These are phyloP conservation scores for Fusarium chuoi DNA, from an alignment of 2,329 filamentous ascomycete species.

Conservation along the genomic window DNA sequence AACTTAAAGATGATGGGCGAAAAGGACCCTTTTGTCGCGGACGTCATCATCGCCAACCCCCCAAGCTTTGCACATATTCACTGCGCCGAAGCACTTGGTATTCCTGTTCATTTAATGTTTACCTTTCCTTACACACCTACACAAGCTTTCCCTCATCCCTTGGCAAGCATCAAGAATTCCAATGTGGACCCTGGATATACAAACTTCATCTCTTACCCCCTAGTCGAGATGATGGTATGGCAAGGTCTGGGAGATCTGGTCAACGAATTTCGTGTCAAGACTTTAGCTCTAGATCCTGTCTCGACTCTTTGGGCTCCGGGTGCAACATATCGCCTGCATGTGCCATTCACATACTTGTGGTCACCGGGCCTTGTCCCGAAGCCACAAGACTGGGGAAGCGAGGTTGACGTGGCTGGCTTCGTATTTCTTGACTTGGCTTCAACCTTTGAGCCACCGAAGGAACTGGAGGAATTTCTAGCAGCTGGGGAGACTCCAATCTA, in stretches of 20 bases:
- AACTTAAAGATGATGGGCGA: slow-evolving; percentile 74
- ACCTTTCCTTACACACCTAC: slow-evolving; percentile 86
- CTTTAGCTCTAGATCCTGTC: slow-evolving; percentile 76
- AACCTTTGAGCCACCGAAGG: slow-evolving; percentile 66
- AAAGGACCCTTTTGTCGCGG: slow-evolving; percentile 71
- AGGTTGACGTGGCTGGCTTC: slow-evolving; percentile 81
- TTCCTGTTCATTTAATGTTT: slow-evolving; percentile 88
- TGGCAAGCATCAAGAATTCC: slow-evolving; percentile 78
- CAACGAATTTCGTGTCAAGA: slow-evolving; percentile 77
- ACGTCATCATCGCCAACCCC: slow-evolving; percentile 88
- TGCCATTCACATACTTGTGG: slow-evolving; percentile 81
- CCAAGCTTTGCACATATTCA: slow-evolving; percentile 82
- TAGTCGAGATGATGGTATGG: slow-evolving; percentile 91
- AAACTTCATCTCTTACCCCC: slow-evolving; percentile 83
- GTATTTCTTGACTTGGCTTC: slow-evolving; percentile 78
- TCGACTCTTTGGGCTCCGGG: slow-evolving; percentile 82
- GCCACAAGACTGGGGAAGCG: slow-evolving; percentile 73
- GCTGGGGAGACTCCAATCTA: slow-evolving; percentile 72
- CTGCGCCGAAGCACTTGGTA: slow-evolving; percentile 80
- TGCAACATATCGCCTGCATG: slow-evolving; percentile 75
- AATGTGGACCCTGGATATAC: slow-evolving; percentile 78
- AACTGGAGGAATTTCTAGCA: slow-evolving; percentile 65
- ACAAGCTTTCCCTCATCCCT: slow-evolving; percentile 77
- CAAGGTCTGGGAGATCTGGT: slow-evolving; percentile 85
- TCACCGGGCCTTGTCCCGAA: slow-evolving; percentile 74